Conservation (phyloP, 1,284 basidiomycete genomes). For the Athelia psychrophila region DNA sequence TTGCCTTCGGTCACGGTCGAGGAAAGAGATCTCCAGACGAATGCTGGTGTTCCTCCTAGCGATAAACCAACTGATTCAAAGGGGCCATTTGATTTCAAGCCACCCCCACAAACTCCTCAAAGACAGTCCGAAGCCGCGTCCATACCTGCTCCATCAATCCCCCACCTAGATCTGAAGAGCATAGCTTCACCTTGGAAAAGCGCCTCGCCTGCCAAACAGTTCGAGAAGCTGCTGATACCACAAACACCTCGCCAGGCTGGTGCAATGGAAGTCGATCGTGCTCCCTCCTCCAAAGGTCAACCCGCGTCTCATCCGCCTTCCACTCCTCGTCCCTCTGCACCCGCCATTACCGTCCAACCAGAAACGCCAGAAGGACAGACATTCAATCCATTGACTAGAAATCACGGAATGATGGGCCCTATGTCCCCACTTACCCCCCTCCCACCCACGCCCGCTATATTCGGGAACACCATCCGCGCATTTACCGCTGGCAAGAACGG, state of each 20-base stretch:
- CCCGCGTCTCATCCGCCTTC: not conserved
- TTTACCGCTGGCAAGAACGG: not conserved
- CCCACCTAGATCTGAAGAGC: not conserved
- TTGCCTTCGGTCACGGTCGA: not conserved
- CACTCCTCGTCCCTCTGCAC: not conserved
- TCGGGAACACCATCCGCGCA: not conserved
- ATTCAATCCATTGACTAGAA: not conserved
- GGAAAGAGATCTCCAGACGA: not conserved
- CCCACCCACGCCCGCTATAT: not conserved
- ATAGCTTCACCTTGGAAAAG: not conserved
- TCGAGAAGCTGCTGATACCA: not conserved
- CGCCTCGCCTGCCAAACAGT: not conserved
- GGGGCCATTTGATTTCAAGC: no score
- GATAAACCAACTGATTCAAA: no score
- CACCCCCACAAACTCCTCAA: no score
- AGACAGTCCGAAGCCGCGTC: no score
- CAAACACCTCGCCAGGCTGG: not conserved
- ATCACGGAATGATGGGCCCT: not conserved
- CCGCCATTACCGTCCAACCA: not conserved
- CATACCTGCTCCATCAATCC: not conserved
- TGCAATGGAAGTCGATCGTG: not conserved
- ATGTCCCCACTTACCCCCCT: constrained; percentile 1
- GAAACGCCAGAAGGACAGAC: not conserved
- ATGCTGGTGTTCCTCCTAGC: no score
- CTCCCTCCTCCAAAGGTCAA: not conserved